phyloP scores from a whole-genome alignment of 257 asterid genomes.

The Rubia yunnanensis region DNA sequence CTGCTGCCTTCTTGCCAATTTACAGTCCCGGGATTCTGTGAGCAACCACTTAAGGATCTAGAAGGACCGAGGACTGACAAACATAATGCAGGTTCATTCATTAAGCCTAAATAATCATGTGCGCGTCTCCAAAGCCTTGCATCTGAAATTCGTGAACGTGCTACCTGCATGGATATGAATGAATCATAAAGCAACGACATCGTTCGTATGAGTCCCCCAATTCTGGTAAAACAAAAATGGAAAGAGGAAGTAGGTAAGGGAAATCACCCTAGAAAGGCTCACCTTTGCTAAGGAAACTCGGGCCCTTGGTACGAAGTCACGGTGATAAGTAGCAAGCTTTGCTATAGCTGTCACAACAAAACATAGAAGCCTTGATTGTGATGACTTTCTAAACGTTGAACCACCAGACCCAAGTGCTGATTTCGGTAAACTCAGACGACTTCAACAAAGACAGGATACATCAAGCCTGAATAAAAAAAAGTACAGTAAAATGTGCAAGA shows the following conservation, averaged over 20 bases:
- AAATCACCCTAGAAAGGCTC: constrained; percentile 10
- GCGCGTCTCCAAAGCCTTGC: constrained; percentile 83
- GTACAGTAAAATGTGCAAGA: constrained; percentile 3
- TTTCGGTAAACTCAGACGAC: constrained; percentile 76
- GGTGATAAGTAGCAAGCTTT: constrained; percentile 78
- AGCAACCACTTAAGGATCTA: constrained; percentile 37
- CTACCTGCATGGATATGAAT: constrained; percentile 44
- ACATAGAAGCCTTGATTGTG: constrained; percentile 85
- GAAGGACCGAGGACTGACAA: constrained; percentile 75
- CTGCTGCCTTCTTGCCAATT: constrained; percentile 68
- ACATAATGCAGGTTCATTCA: constrained; percentile 89
- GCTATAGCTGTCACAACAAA: constrained; percentile 93
- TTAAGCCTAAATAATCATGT: constrained; percentile 66
- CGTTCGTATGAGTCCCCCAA: background rate
- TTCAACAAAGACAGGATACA: constrained; percentile 16
- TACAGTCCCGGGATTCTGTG: constrained; percentile 61
- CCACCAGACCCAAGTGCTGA: constrained; percentile 57
- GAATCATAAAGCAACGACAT: background rate
- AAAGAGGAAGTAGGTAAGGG: background rate
- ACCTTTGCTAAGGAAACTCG: constrained; percentile 93
- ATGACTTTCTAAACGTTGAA: constrained; percentile 52
- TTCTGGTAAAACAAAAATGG: background rate
- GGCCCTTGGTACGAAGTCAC: constrained; percentile 74
- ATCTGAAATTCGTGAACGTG: constrained; percentile 78
- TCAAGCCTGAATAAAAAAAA: constrained; percentile 12